A percentile compares a stretch with the other conserved stretches of the same genome.
phyloP scores from a whole-genome alignment of 176 grass and related monocot species.

The maize (Zea mays) region Zm-B73-REFERENCE-NAM-5.0 NC_050097.1:175081001-175081500 shows the following conservation, averaged over 20 bases:
- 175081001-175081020: too few relatives aligned
- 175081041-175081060: slow-evolving; percentile 46
- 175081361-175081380: slow-evolving; percentile 37
- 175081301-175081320: slow-evolving; percentile 64
- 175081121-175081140: not conserved
- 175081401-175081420: not conserved
- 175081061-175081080: slow-evolving; percentile 73
- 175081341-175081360: slow-evolving; percentile 59
- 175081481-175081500: not conserved
- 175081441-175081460: slow-evolving; percentile 36
- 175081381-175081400: slow-evolving; percentile 36
- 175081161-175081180: not conserved
- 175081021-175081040: not conserved
- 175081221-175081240: slow-evolving; percentile 68
- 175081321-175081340: slow-evolving; percentile 47
- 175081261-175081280: slow-evolving; percentile 58
- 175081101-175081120: not conserved
- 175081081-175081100: slow-evolving; percentile 74
- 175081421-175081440: slow-evolving; percentile 11
- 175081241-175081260: slow-evolving; percentile 64
- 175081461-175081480: not conserved
- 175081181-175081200: not conserved
- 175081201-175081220: slow-evolving; percentile 60
- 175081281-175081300: slow-evolving; percentile 64
- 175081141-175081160: not conserved